Evolutionary conservation across 129 eudicot genomes (phyloP), one percentile per base, ranked within the genome.

Genomic region (Artemisia argyi): DNA sequence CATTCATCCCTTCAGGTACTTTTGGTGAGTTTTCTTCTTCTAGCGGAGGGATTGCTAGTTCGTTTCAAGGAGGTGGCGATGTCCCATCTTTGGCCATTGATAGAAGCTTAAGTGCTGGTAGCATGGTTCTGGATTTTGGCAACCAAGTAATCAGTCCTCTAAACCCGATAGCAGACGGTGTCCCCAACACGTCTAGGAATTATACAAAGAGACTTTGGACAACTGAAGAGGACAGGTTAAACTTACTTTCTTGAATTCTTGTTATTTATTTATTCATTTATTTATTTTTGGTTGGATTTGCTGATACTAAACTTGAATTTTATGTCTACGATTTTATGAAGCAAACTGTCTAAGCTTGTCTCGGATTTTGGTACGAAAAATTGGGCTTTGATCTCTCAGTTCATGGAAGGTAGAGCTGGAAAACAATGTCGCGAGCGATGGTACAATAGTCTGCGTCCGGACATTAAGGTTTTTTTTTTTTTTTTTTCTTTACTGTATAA

Each of bases 401-500:
- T 49, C 42, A 68, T 89, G 78, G 72, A 19, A 4, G 85, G 85
- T 19, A 79, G 96, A 68, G 83, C 78, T 57, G 86, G 92, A 65
- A 89, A 89, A 52, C 96, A 89, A 60, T 89, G 96, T 57, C 82
- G 96, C 0, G 92, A 89, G 68, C 69, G 96, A 75, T 89, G 92
- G 88, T 68, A 60, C 22, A 89, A 89, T 77, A 87, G 86, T 68
- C 62, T 84, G 16, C 83, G 86, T 39, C 92, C 92, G 46, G 80
- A 86, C 82, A 89, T 89, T 74, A 89, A 86, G 89, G 96, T 89
- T 20, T 39, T 13, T 56, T 56, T 32, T 18, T 19, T 0, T 16
- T 89, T 20, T 39, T 13, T 56, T 56, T 32, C 30, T 19, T 0
- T 16, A 17, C 16, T 30, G 16, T 50, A 50, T 11, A 50, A 7